phyloP scores from a whole-genome alignment of 495 filamentous ascomycete species.

The Penicillium parvum region DNA sequence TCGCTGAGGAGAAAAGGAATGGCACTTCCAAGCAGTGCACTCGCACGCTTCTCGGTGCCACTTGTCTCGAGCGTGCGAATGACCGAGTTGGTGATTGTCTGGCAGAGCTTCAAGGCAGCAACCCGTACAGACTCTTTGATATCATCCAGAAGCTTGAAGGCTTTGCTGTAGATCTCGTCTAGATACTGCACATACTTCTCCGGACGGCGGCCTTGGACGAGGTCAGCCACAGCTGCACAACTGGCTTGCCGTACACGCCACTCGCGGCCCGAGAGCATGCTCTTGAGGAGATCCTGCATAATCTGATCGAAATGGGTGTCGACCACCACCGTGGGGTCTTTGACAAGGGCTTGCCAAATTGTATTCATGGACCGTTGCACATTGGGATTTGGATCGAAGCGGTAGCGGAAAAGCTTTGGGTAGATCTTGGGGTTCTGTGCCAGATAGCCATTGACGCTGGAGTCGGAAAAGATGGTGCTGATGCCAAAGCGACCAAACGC shows the following conservation, averaged over 20 bases:
- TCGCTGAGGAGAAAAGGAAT: conserved; percentile 89
- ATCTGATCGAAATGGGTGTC: conserved; percentile 77
- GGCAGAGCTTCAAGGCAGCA: conserved; percentile 76
- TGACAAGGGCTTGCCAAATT: conserved; percentile 91
- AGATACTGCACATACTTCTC: conserved; percentile 80
- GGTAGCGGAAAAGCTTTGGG: conserved; percentile 88
- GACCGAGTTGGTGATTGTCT: conserved; percentile 73
- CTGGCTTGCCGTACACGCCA: conserved; percentile 91
- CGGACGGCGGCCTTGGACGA: conserved; percentile 70
- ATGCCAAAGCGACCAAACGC: conserved; percentile 93
- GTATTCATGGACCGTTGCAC: conserved; percentile 94
- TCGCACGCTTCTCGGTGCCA: conserved; percentile 63
- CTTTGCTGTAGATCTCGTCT: conserved; percentile 72
- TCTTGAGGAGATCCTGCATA: conserved; percentile 77
- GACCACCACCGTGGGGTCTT: conserved; percentile 69
- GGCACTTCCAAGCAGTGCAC: conserved; percentile 73
- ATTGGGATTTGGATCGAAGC: conserved; percentile 89
- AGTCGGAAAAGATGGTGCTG: conserved; percentile 84
- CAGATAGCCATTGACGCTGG: conserved; percentile 66
- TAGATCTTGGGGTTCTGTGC: conserved; percentile 85
- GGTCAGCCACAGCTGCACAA: conserved; percentile 83
- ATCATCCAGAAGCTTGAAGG: conserved; percentile 82
- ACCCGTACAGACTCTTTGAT: conserved; percentile 85
- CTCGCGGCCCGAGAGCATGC: conserved; percentile 74
- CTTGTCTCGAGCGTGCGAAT: conserved; percentile 82